A percentile compares a stretch with the other conserved stretches of the same genome.
Conservation (phyloP, 345 rosid species). For the Eutrema heterophyllum region DNA sequence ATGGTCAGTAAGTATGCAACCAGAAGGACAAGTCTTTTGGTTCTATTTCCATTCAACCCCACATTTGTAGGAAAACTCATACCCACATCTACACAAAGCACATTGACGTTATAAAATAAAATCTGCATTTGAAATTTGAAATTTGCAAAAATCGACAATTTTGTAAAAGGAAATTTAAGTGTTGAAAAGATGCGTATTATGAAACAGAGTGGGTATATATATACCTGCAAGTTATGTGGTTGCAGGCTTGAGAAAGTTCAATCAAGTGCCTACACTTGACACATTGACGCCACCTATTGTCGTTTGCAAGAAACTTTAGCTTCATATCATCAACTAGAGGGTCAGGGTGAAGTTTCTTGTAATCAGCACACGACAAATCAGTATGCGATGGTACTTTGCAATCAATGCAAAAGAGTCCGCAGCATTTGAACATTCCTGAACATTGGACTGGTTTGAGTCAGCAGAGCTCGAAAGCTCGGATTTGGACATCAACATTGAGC, state of each 20-base stretch:
- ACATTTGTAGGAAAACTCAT: constrained; percentile 46
- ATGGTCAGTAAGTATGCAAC: not conserved
- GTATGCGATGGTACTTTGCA: constrained; percentile 74
- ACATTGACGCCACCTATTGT: constrained; percentile 43
- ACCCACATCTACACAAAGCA: constrained; percentile 35
- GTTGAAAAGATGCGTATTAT: too few relatives aligned
- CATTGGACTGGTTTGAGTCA: constrained; percentile 20
- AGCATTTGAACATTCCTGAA: constrained; percentile 54
- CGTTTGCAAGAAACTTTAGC: constrained; percentile 35
- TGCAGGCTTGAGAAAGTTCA: constrained; percentile 43
- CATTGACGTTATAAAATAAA: too few relatives aligned
- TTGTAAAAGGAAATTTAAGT: too few relatives aligned
- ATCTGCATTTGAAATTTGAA: too few relatives aligned
- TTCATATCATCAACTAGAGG: constrained; percentile 33
- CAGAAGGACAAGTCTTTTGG: not conserved
- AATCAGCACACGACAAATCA: constrained; percentile 39
- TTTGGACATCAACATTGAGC: constrained; percentile 67
- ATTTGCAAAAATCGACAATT: too few relatives aligned
- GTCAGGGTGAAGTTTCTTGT: constrained; percentile 36
- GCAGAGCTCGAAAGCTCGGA: constrained; percentile 31
- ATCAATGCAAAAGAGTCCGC: constrained; percentile 45
- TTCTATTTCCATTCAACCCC: constrained; percentile 40
- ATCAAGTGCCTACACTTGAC: constrained; percentile 35
- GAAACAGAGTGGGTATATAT: too few relatives aligned
- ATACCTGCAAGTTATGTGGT: constrained; percentile 47